Evolutionary conservation across 192 early-diverging fungal species (phyloP), one percentile per base, ranked within the genome.

Genomic region (Backusella liffmaniae): DNA sequence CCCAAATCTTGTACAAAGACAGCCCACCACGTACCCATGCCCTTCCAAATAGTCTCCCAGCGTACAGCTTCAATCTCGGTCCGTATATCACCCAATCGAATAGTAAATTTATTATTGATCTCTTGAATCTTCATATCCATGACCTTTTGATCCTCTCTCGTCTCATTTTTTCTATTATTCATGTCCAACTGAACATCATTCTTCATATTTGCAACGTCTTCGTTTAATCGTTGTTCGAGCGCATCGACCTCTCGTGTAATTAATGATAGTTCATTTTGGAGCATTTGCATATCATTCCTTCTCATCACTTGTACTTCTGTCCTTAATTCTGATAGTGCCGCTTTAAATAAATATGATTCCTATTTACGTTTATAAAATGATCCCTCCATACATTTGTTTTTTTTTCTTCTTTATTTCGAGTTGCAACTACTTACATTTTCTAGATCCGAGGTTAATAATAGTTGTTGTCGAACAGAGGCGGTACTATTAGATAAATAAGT

Each of bases 31-130:
- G 83, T 84, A 89, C 88, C 69, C 82, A 94, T 85, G n/a, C 91
- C 93, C 26, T 89, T 89, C 72, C 90, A 86, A 23, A 94, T 96
- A 0, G 93, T 89, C 62, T 96, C 94, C 79, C 94, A 91, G 82
- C 94, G 92, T 46, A 96, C 88, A 10, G 94, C 93, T 78, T 98
- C 96, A 73, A 98, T 90, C 23, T 90, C 91, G 0, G 96, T 97
- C 72, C 94, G 88, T 79, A 98, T 87, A 74, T 94, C 92, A 70
- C 93, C 93, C 34, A 95, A 76, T 15, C 87, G 79, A n/a, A 96
- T 86, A 76, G 93, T 92, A 73, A 94, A 93, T 77, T 94, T 94
- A 77, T 94, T 95, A 65, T 94, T 92, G 74, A 96, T 87, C 67
- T 93, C 91, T 68, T 96, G 93, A n/a, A 93, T 90, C 74, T 86